A percentile compares a stretch with the other conserved stretches of the same genome.
These are phyloP conservation scores for Kentomonas sorsogonicus DNA, from an alignment of 208 protist species.

Conservation along the genomic window DNA sequence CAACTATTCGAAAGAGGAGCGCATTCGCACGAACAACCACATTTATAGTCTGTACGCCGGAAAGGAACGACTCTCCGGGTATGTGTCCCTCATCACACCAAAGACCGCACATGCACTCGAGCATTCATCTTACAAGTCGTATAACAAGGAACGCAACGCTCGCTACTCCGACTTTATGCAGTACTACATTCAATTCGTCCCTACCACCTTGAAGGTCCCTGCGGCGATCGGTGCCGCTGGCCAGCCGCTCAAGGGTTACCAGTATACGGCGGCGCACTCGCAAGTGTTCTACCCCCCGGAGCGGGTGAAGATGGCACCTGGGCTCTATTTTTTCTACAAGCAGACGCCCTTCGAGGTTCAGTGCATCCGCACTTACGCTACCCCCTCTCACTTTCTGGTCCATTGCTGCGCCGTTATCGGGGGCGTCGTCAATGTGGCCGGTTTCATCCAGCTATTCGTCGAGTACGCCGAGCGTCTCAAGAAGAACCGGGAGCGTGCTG, in stretches of 20 bases:
- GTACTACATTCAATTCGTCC: slow-evolving; percentile 27
- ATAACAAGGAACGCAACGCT: not conserved
- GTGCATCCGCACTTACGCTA: slow-evolving; percentile 21
- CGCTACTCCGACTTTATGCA: slow-evolving; percentile 14
- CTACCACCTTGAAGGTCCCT: slow-evolving; percentile 18
- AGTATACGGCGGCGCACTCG: slow-evolving; percentile 18
- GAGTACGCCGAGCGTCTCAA: slow-evolving; percentile 17
- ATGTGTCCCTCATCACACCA: too few species aligned
- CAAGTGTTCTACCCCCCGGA: slow-evolving; percentile 5
- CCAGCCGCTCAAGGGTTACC: slow-evolving; percentile 18
- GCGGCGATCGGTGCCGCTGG: slow-evolving; percentile 14
- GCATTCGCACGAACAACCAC: too few species aligned
- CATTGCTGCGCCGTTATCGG: slow-evolving; percentile 51
- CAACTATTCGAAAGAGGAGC: too few species aligned
- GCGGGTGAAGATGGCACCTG: slow-evolving; percentile 8
- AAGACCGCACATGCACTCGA: too few species aligned
- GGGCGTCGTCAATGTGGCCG: slow-evolving; percentile 48
- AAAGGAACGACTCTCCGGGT: too few species aligned
- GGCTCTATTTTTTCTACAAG: slow-evolving; percentile 25
- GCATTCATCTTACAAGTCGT: too few species aligned
- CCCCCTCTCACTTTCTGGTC: slow-evolving; percentile 40
- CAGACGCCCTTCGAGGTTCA: slow-evolving; percentile 20
- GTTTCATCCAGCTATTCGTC: slow-evolving; percentile 29
- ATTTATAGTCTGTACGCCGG: too few species aligned
- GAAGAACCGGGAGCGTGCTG: slow-evolving; percentile 9